Conservation (phyloP, 306 rosid genomes). For the Hippophae gyantsensis region DNA sequence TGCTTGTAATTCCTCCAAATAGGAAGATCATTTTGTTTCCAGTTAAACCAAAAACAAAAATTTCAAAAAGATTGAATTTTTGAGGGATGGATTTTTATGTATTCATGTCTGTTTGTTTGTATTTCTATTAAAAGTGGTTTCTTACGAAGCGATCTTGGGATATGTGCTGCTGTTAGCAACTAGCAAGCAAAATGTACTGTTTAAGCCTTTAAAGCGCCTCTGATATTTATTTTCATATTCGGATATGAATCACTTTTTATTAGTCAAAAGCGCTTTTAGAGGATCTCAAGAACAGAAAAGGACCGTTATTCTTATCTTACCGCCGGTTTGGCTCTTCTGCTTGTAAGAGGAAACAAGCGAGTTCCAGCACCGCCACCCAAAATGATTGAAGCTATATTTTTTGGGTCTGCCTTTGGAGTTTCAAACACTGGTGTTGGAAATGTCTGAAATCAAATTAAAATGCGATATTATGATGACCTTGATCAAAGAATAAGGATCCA, state of each 20-base stretch:
- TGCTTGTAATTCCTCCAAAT: not conserved
- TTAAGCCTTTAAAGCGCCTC: no score
- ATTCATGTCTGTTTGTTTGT: no score
- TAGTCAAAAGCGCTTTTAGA: no score
- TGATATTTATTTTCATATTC: no score
- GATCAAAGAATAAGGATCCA: not conserved
- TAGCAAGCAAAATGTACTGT: no score
- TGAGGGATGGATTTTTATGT: no score
- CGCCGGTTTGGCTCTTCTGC: slow-evolving; percentile 89
- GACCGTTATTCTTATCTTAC: slow-evolving; percentile 22
- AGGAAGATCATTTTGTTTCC: not conserved
- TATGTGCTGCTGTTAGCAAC: no score
- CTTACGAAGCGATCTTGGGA: no score
- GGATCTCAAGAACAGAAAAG: no score
- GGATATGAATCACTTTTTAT: no score
- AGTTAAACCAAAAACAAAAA: not conserved
- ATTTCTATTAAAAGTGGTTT: no score
- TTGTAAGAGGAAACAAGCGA: slow-evolving; percentile 81
- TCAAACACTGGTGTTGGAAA: slow-evolving; percentile 36
- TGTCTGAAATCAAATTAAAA: slow-evolving; percentile 30
- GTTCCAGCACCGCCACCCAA: slow-evolving; percentile 97
- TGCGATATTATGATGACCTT: not conserved
- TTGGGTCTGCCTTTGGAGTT: slow-evolving; percentile 55
- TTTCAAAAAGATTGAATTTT: not conserved
- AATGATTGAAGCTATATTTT: slow-evolving; percentile 74